Percentiles rank a stretch among this genome's conserved stretches.
Evolutionary conservation across 225 moss, liverwort and hornwort species (phyloP).

Genomic region (Ulota crispa): DNA sequence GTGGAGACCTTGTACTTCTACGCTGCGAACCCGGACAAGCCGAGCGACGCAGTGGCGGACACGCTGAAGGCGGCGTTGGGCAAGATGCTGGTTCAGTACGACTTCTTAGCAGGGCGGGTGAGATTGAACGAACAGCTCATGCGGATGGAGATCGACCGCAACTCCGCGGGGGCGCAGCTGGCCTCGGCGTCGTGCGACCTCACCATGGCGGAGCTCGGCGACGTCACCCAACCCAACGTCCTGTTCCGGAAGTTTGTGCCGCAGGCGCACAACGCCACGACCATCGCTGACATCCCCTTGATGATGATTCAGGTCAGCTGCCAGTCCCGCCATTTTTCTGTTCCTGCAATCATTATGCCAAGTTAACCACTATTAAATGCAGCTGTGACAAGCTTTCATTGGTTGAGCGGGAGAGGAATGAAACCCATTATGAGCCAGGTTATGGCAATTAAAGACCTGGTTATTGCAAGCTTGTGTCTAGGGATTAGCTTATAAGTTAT

Average conservation of each 20-base stretch:
- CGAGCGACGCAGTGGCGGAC: slow-evolving; percentile 39
- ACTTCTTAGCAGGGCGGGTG: slow-evolving; percentile 59
- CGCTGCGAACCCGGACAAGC: slow-evolving; percentile 39
- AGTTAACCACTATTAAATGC: neutral
- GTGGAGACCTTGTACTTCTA: slow-evolving; percentile 70
- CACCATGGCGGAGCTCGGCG: slow-evolving; percentile 70
- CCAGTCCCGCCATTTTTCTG: neutral
- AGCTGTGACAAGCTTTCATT: neutral
- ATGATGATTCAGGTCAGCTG: slow-evolving; percentile 73
- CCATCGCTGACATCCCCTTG: slow-evolving; percentile 58
- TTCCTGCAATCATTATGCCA: neutral
- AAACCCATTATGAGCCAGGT: neutral
- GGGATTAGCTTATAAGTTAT: too few relatives aligned
- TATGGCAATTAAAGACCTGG: too few relatives aligned
- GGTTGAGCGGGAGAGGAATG: neutral
- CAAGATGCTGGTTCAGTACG: slow-evolving; percentile 46
- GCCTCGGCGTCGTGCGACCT: slow-evolving; percentile 54
- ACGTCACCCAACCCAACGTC: slow-evolving; percentile 67
- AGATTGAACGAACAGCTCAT: slow-evolving; percentile 42
- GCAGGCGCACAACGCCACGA: slow-evolving; percentile 54
- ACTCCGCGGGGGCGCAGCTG: slow-evolving; percentile 69
- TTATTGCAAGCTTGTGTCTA: too few relatives aligned
- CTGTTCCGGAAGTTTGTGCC: slow-evolving; percentile 70
- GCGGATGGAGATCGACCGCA: slow-evolving; percentile 80
- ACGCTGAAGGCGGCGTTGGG: slow-evolving; percentile 40